Base-by-base conservation (phyloP, 495 filamentous ascomycete genomes). In the Neurospora sp. region DNA sequence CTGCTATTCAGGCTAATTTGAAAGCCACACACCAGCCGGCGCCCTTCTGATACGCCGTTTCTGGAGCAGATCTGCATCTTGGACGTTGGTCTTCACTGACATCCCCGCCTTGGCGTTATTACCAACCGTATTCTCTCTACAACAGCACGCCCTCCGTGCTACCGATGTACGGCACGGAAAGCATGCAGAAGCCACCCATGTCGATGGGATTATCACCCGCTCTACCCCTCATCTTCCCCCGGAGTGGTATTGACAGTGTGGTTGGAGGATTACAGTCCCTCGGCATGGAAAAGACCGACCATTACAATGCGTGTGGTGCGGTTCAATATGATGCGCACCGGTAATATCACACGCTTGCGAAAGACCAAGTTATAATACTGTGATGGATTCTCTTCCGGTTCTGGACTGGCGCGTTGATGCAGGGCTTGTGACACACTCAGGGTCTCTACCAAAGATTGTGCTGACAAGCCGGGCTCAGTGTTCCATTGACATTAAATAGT, bases 221-320 rank as follows among this genome's bases (percentile, higher is more conserved):
- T 73, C 71, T 77, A 78, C 77, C 75, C 77, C 73, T 78, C 75
- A 76, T 69, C 75, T 72, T 68, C 44, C 70, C 40, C 72, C 22
- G 8, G 27, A 53, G 65, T 71, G 70, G 14, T 70, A 37, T 69
- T 53, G 59, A 71, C 40, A 22, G 59, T 61, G 27, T 61, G 53
- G 22, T 59, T 59, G 68, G 41, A 72, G 38, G 68, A 14, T 45
- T 38, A 72, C 59, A 38, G 40, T 22, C 44, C 18, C 42, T 74
- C 74, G 74, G 74, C 40, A 69, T 72, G 76, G 65, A 69, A 35
- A 53, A 59, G 71, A 37, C 68, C 44, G 74, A 69, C 37, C 68
- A 76, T 65, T 77, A 74, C 74, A 14, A 61, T 31, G 41, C 40
- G 69, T 70, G 40, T 20, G 68, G 69, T 45, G 31, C 59, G 53